Evolutionary conservation across 495 filamentous ascomycete species (phyloP), one percentile per base, ranked within the genome.

Genomic region (Podospora pseudocomata): DNA sequence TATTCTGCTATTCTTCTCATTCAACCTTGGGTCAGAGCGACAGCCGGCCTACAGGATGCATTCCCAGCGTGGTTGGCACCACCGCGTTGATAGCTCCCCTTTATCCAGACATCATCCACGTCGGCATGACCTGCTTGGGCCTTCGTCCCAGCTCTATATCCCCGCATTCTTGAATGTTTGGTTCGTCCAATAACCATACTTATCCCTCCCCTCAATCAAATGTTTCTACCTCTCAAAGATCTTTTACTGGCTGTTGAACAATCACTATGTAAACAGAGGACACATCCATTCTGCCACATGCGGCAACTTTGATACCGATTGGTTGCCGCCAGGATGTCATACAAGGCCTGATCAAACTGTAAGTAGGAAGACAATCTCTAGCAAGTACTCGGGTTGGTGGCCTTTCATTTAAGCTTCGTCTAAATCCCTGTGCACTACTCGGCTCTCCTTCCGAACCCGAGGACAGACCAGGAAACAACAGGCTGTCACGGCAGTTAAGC

Each of bases 401-500:
- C 39, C 39, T 49, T 49, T 49, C 39, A 49, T 13, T 49, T 16
- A 49, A 11, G 39, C 39, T 49, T 49, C 39, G 55, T 19, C 55
- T 20, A 26, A 58, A 20, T 19, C 55, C n/a, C n/a, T 58, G 55
- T 18, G 2, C 32, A 39, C 34, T 63, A n/a, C 61, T 63, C 61
- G 61, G 61, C 6, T 63, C 30, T 63, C 32, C 61, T 32, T 63
- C 61, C 61, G 61, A 63, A 16, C 5, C 23, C 28, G 16, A 61
- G 9, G 28, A 1, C 23, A 9, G 23, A 32, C 27, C 20, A 27
- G 59, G 20, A n/a, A 13, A 28, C 61, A 63, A 49, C 7, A 16
- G n/a, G n/a, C 1, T 44, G 28, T n/a, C 27, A 63, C 61, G 61
- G 61, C 61, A 63, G 61, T 63, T 49, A 32, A 63, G 34, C 30